A percentile compares a stretch with the other conserved stretches of the same genome.
Evolutionary conservation across 768 basidiomycete genomes (phyloP).

Genomic region (Boletus coccyginus): DNA sequence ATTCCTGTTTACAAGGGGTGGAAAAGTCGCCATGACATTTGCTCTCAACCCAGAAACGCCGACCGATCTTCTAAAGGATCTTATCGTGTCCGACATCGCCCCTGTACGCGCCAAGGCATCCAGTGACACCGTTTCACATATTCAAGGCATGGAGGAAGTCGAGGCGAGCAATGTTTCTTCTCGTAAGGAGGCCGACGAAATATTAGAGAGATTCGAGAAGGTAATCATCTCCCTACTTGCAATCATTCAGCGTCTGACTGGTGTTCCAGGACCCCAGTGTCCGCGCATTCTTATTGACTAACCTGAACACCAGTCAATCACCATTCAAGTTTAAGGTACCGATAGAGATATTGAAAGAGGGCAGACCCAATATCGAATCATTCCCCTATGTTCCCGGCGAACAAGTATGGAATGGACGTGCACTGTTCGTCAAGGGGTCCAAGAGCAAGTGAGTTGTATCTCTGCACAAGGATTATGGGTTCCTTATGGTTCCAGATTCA

Average conservation of each 20-base stretch:
- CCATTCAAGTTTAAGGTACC: constrained; percentile 72
- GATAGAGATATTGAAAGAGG: constrained; percentile 56
- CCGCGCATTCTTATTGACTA: constrained; percentile 85
- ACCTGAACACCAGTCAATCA: constrained; percentile 46
- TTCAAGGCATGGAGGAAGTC: constrained; percentile 72
- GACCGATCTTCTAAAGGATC: constrained; percentile 42
- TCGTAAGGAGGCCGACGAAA: constrained; percentile 66
- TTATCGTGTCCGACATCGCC: constrained; percentile 81
- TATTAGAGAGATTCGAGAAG: constrained; percentile 59
- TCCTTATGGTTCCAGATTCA: constrained; percentile 47
- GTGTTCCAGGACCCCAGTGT: constrained; percentile 61
- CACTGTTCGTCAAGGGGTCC: constrained; percentile 76
- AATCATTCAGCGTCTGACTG: constrained; percentile 2
- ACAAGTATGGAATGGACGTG: constrained; percentile 51
- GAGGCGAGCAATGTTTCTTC: constrained; percentile 55
- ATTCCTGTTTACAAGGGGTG: constrained; percentile 58
- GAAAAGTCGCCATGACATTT: constrained; percentile 75
- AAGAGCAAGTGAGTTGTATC: constrained; percentile 58
- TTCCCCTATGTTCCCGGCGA: constrained; percentile 72
- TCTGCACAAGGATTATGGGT: background rate
- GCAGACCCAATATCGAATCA: constrained; percentile 66
- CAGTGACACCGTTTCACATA: constrained; percentile 62
- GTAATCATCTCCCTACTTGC: constrained; percentile 36
- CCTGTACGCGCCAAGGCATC: constrained; percentile 60
- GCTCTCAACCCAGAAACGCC: constrained; percentile 50